Evolutionary conservation across 140 eudicot genomes (phyloP).

Genomic region (Cichorium intybus): DNA sequence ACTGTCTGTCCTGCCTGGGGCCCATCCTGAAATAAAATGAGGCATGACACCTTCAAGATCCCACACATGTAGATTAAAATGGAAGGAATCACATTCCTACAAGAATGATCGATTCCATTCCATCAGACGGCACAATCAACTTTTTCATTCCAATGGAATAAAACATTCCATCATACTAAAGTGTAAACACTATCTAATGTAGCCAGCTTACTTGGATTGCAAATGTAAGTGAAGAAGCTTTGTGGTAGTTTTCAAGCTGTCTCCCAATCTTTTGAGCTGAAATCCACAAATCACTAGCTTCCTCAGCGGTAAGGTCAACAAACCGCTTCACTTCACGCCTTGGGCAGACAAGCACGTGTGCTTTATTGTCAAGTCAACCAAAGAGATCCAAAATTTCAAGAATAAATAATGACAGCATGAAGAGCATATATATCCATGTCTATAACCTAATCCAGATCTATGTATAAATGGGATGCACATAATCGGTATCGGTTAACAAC

Average conservation of each 20-base stretch:
- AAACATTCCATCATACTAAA: too few species aligned
- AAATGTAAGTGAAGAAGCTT: constrained; percentile 88
- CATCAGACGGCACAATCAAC: too few species aligned
- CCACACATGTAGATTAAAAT: not conserved
- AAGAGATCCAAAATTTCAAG: constrained; percentile 4
- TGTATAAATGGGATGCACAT: not conserved
- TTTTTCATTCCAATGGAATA: too few species aligned
- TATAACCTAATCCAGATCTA: constrained; percentile 7
- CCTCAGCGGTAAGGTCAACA: constrained; percentile 73
- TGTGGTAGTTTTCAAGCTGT: constrained; percentile 77
- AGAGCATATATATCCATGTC: not conserved
- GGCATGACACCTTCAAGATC: not conserved
- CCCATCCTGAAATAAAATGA: constrained; percentile 65
- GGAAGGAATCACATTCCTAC: not conserved
- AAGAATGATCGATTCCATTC: too few species aligned
- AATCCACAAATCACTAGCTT: constrained; percentile 81
- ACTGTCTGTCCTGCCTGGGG: constrained; percentile 95
- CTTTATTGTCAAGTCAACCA: constrained; percentile 63
- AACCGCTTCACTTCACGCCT: constrained; percentile 93
- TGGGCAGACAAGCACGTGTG: constrained; percentile 95
- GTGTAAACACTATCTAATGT: too few species aligned
- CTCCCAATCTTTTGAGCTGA: constrained; percentile 73
- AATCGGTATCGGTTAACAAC: not conserved
- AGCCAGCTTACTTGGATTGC: constrained; percentile 71
- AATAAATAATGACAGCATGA: not conserved